phyloP scores from a whole-genome alignment of 495 filamentous ascomycete genomes.

The Cercophora sp. region DNA sequence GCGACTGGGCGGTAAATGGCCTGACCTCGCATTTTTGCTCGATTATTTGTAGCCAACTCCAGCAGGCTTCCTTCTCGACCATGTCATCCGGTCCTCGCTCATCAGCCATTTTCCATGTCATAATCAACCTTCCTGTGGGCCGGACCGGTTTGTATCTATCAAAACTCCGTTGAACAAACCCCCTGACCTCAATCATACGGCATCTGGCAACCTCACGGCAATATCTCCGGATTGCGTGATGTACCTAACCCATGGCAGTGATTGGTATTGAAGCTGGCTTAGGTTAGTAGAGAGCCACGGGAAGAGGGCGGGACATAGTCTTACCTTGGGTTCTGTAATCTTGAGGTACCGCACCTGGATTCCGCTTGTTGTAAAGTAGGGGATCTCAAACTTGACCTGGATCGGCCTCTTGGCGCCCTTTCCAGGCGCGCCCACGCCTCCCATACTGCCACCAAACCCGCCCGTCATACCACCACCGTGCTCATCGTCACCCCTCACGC shows the following conservation, averaged over 20 bases:
- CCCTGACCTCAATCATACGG: constrained; percentile 48
- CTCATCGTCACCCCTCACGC: constrained; percentile 94
- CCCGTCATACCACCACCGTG: constrained; percentile 94
- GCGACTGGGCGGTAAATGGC: too few relatives aligned
- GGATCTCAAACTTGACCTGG: constrained; percentile 99
- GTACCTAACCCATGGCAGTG: constrained; percentile 97
- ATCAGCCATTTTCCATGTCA: too few relatives aligned
- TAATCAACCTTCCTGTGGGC: too few relatives aligned
- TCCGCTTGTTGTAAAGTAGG: constrained; percentile 97
- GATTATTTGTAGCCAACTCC: too few relatives aligned
- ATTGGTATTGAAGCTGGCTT: constrained; percentile 85
- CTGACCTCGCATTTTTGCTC: too few relatives aligned
- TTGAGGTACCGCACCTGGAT: constrained; percentile 99
- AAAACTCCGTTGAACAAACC: too few relatives aligned
- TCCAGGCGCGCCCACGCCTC: constrained; percentile 60
- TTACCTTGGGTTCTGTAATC: constrained; percentile 98
- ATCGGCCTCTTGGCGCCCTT: constrained; percentile 92
- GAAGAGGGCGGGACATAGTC: constrained; percentile 24
- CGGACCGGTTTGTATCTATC: too few relatives aligned
- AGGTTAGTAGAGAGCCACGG: constrained; percentile 18
- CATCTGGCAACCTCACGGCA: constrained; percentile 86
- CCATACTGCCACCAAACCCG: constrained; percentile 95
- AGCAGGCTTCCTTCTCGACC: too few relatives aligned
- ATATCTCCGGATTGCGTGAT: constrained; percentile 97
- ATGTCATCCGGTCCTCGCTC: too few relatives aligned